phyloP scores from a whole-genome alignment of 2,329 filamentous ascomycete species.

The Ilyonectria sp. region DNA sequence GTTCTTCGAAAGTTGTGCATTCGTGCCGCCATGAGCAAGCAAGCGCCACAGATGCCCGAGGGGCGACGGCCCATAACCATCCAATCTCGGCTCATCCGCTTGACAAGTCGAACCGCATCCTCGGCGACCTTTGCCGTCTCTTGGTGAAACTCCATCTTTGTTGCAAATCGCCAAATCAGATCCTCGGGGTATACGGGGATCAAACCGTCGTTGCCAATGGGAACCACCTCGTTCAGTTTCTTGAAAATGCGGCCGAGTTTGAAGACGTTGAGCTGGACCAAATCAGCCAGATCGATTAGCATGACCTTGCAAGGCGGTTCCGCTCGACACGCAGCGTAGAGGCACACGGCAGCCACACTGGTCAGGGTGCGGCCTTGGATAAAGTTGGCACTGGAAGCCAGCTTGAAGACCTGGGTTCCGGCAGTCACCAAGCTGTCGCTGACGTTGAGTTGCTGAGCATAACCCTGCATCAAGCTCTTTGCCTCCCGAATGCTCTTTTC shows the following conservation, averaged over 20 bases:
- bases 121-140: constrained; percentile 87
- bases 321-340: constrained; percentile 90
- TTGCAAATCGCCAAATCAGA: constrained; percentile 91
- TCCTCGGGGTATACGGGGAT: constrained; percentile 87
- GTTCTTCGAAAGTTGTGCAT: constrained; percentile 99
- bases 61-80: constrained; percentile 95
- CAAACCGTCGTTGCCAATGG: constrained; percentile 76
- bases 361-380: constrained; percentile 88
- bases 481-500: constrained; percentile 74
- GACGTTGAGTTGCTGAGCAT: constrained; percentile 72
- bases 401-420: constrained; percentile 82
- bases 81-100: constrained; percentile 97
- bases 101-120: constrained; percentile 89
- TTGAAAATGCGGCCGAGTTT: constrained; percentile 93
- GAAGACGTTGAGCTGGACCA: constrained; percentile 89
- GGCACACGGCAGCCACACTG: constrained; percentile 89
- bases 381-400: constrained; percentile 82
- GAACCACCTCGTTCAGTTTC: constrained; percentile 80
- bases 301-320: constrained; percentile 87
- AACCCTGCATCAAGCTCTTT: constrained; percentile 72
- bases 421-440: constrained; percentile 75
- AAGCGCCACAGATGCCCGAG: constrained; percentile 94
- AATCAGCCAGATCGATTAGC: constrained; percentile 95
- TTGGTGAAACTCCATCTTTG: constrained; percentile 90
- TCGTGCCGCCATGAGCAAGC: constrained; percentile 92